Conservation (phyloP, 2,329 filamentous ascomycete genomes). For the Fusarium neocosmosporiellum region DNA sequence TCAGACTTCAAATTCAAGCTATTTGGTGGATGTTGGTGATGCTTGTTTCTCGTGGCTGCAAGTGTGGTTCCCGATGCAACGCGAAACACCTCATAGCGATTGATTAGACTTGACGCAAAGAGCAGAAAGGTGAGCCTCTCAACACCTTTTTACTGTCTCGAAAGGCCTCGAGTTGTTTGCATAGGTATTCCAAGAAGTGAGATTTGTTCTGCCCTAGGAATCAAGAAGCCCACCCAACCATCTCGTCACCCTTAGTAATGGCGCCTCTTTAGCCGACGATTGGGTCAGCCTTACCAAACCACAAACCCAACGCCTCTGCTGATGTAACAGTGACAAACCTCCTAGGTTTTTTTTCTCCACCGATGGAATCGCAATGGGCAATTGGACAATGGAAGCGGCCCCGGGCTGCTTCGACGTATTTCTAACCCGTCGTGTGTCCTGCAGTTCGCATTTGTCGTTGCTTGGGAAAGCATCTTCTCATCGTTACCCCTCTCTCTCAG, state of each 20-base stretch:
- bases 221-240: background rate
- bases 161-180: too few relatives aligned
- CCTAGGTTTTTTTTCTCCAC: slow-evolving; percentile 13
- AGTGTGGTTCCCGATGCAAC: background rate
- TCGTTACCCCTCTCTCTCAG: slow-evolving; percentile 3
- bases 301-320: slow-evolving; percentile 25
- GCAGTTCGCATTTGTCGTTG: slow-evolving; percentile 33
- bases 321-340: slow-evolving; percentile 44
- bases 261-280: slow-evolving; percentile 17
- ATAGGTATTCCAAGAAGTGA: too few relatives aligned
- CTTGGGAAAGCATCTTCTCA: slow-evolving; percentile 27
- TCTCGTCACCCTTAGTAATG: slow-evolving; percentile 33
- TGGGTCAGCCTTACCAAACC: slow-evolving; percentile 38
- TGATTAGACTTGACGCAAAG: background rate
- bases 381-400: slow-evolving; percentile 1
- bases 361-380: background rate
- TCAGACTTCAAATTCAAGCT: background rate
- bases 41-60: background rate
- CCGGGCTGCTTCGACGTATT: slow-evolving; percentile 28
- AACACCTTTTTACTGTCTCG: too few relatives aligned
- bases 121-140: background rate
- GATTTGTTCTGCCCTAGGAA: background rate
- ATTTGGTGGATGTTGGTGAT: background rate
- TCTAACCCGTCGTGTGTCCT: slow-evolving; percentile 26
- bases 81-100: background rate